phyloP scores from a whole-genome alignment of 306 rosid genomes.

The Parietaria judaica region DNA sequence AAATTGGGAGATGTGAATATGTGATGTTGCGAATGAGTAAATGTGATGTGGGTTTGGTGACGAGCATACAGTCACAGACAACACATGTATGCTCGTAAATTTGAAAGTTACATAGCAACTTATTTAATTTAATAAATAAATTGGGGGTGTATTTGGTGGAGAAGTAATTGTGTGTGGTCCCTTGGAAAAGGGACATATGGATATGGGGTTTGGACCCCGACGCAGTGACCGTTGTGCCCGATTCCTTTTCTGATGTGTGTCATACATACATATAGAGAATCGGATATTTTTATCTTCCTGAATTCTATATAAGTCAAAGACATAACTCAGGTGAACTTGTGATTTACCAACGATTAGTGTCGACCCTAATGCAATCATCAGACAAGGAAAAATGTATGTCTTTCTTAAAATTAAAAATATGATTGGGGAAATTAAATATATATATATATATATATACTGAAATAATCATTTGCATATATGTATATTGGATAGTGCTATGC shows the following conservation, averaged over 20 bases:
- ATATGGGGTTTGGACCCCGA: conserved; percentile 1
- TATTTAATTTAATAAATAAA: no score
- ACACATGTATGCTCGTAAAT: not conserved
- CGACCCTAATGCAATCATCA: no score
- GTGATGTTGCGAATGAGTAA: not conserved
- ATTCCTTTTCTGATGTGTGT: not conserved
- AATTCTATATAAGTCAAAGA: not conserved
- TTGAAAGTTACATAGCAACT: no score
- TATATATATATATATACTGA: no score
- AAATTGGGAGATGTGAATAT: not conserved
- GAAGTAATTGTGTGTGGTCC: conserved; percentile 9
- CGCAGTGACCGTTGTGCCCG: not conserved
- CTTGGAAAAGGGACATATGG: not conserved
- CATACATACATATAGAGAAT: no score
- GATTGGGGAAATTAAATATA: no score
- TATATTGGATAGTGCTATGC: no score
- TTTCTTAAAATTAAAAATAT: no score
- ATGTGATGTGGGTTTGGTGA: not conserved
- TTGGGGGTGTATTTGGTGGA: not conserved
- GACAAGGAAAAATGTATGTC: not conserved
- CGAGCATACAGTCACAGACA: not conserved
- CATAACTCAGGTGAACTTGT: not conserved
- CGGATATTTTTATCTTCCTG: no score
- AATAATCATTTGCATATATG: no score
- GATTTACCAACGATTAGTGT: not conserved